These are phyloP conservation scores for Herpetomonas samuelpessoai DNA, from an alignment of 208 protist species.

Conservation along the genomic window DNA sequence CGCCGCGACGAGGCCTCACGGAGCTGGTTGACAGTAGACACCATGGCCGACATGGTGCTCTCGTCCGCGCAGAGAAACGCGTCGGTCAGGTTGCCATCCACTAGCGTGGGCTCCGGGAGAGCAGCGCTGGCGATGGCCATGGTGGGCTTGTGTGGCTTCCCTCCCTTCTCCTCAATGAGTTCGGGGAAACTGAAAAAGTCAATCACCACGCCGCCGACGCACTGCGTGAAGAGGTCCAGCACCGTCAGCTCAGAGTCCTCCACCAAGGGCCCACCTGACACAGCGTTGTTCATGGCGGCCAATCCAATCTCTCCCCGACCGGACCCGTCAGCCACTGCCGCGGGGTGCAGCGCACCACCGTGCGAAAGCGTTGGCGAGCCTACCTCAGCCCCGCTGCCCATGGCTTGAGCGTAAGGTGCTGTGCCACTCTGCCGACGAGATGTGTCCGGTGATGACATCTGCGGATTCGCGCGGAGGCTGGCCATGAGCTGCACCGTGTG, in stretches of 20 bases:
- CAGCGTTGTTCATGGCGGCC: neutral
- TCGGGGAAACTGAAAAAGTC: constrained; percentile 39
- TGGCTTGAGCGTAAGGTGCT: too few species aligned
- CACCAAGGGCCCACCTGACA: neutral
- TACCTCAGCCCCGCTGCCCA: neutral
- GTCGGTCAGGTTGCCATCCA: constrained; percentile 5
- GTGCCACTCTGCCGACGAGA: neutral
- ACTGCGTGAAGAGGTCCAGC: constrained; percentile 46
- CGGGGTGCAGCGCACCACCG: neutral
- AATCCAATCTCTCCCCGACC: neutral
- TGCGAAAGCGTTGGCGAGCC: neutral
- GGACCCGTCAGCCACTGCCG: too few species aligned
- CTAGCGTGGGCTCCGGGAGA: constrained; percentile 1
- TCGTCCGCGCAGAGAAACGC: neutral
- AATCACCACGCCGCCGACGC: constrained; percentile 46
- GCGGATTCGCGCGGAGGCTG: neutral
- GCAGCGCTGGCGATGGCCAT: constrained; percentile 1
- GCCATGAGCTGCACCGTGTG: constrained; percentile 39
- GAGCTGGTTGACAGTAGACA: neutral
- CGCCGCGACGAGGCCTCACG: neutral
- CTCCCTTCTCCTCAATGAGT: constrained; percentile 1
- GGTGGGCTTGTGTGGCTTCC: constrained; percentile 2
- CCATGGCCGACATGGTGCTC: neutral
- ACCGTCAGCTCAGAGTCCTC: constrained; percentile 13
- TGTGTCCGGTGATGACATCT: neutral